phyloP scores from a whole-genome alignment of 257 asterid genomes.

The Solanum virginianum region DNA sequence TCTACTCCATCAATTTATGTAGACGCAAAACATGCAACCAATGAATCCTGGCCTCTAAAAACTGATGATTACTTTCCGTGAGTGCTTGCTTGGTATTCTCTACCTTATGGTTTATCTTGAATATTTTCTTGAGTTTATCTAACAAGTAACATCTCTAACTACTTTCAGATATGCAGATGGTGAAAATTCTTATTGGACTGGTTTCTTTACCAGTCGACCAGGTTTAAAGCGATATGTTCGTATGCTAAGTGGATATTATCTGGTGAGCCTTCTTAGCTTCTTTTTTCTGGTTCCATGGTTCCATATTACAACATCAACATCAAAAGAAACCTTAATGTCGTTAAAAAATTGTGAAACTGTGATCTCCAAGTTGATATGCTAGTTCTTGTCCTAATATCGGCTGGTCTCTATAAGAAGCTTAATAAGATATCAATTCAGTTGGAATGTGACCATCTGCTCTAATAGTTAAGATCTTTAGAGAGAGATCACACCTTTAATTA shows the following conservation, averaged over 20 bases:
- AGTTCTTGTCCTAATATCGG: not conserved
- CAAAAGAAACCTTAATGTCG: not conserved
- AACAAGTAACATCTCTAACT: not conserved
- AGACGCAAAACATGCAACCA: conserved; percentile 59
- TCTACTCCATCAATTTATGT: conserved; percentile 80
- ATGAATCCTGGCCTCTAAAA: conserved; percentile 66
- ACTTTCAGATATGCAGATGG: conserved; percentile 52
- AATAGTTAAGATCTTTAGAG: not conserved
- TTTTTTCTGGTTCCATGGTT: not conserved
- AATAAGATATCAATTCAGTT: not conserved
- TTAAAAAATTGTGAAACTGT: not conserved
- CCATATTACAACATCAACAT: not conserved
- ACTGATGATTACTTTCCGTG: conserved; percentile 85
- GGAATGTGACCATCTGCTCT: not conserved
- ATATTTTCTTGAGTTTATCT: not conserved
- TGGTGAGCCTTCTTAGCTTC: conserved; percentile 22
- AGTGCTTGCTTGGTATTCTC: conserved; percentile 10
- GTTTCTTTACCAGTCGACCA: conserved; percentile 79
- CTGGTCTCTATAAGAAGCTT: not conserved
- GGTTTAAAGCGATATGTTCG: conserved; percentile 67
- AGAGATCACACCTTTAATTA: not conserved
- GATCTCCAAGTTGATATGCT: not conserved
- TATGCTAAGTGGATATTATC: conserved; percentile 62
- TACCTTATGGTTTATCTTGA: not conserved
- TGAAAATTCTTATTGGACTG: conserved; percentile 72